These are phyloP conservation scores for Gomphus bonarii DNA, from an alignment of 1,284 basidiomycete genomes.

Conservation along the genomic window DNA sequence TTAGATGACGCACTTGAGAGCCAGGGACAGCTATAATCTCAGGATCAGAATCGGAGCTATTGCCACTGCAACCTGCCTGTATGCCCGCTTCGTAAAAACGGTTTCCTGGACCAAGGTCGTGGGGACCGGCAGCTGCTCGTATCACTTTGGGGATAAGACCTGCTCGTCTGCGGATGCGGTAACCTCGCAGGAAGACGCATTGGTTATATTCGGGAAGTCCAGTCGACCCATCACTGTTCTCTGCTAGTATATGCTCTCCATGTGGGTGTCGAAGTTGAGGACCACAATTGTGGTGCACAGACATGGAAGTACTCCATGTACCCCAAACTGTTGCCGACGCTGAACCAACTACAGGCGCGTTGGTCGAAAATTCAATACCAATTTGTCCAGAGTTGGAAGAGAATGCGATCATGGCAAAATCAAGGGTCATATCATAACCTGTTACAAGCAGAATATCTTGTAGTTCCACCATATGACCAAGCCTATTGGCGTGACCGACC, in stretches of 20 bases:
- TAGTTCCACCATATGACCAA: not conserved
- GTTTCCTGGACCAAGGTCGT: not conserved
- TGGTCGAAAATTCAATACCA: not conserved
- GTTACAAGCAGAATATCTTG: not conserved
- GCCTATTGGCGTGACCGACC: not conserved
- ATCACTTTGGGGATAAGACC: not conserved
- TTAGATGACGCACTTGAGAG: not conserved
- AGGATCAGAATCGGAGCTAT: no score
- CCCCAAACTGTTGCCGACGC: not conserved
- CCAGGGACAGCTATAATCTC: not conserved
- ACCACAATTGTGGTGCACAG: not conserved
- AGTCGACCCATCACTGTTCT: no score
- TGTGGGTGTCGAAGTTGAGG: not conserved
- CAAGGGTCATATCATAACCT: not conserved
- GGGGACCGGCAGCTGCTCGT: not conserved
- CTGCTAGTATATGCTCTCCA: not conserved
- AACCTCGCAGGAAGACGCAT: not conserved
- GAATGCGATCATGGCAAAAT: not conserved
- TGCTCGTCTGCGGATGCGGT: not conserved
- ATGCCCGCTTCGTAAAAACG: no score
- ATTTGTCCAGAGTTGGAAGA: not conserved
- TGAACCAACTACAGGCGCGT: not conserved
- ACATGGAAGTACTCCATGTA: not conserved
- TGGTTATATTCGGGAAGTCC: not conserved
- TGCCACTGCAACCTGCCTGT: no score